phyloP scores from a whole-genome alignment of 768 basidiomycete species.

The Tricholomella constricta region DNA sequence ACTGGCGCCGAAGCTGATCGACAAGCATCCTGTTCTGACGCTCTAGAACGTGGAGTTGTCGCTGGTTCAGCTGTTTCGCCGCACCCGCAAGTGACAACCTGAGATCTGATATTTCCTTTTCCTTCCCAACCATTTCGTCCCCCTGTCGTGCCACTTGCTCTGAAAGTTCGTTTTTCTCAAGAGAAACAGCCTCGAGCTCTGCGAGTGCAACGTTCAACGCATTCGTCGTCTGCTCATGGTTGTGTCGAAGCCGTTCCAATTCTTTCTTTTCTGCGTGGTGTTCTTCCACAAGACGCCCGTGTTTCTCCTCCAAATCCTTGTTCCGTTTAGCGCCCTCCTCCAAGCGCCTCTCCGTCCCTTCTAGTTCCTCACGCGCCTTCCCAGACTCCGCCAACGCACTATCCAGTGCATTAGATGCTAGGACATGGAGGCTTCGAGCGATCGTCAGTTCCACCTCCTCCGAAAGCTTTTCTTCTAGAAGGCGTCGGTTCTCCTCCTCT shows the following conservation, averaged over 20 bases:
- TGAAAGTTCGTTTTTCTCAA: neutral
- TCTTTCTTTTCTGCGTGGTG: neutral
- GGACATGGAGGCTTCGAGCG: neutral
- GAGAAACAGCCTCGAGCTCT: neutral
- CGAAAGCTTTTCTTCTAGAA: neutral
- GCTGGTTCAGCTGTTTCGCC: conserved; percentile 10
- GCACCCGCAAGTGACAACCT: conserved; percentile 7
- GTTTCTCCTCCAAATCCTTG: neutral
- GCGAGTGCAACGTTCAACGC: neutral
- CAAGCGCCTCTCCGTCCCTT: neutral
- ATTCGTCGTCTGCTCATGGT: neutral
- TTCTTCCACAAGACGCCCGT: neutral
- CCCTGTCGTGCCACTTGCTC: neutral
- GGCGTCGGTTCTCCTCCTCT: neutral
- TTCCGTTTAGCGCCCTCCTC: neutral
- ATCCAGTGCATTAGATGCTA: neutral
- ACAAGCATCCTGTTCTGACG: conserved; percentile 35
- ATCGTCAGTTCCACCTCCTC: neutral
- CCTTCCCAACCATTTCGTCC: conserved; percentile 9
- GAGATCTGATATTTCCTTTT: conserved; percentile 15
- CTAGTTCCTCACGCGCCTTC: neutral
- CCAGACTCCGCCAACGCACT: neutral
- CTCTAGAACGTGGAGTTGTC: conserved; percentile 25
- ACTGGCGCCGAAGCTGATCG: conserved; percentile 36
- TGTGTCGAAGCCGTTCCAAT: neutral